Conservation (phyloP, 129 eudicot genomes). For the Tagetes patula region DNA sequence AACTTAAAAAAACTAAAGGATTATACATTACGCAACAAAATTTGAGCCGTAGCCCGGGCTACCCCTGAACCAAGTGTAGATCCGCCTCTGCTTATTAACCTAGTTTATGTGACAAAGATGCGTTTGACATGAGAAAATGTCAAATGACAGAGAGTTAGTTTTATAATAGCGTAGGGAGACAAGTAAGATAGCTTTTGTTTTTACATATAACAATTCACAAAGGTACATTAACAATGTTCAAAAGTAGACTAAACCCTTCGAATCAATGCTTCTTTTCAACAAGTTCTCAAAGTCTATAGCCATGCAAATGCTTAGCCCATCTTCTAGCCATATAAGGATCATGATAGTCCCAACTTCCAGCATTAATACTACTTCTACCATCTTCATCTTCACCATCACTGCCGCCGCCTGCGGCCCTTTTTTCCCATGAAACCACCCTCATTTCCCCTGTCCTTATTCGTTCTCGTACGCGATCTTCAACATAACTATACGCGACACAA, state of each 20-base stretch:
- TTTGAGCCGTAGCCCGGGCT: too few relatives aligned
- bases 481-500: slow-evolving; percentile 67
- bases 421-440: slow-evolving; percentile 43
- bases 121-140: too few relatives aligned
- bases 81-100: too few relatives aligned
- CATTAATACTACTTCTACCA: slow-evolving; percentile 59
- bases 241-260: neutral
- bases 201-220: slow-evolving; percentile 13
- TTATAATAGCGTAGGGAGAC: too few relatives aligned
- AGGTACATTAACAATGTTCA: slow-evolving; percentile 21
- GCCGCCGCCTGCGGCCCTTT: slow-evolving; percentile 27
- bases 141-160: too few relatives aligned
- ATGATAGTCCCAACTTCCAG: slow-evolving; percentile 73
- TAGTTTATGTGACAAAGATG: too few relatives aligned
- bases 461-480: slow-evolving; percentile 50
- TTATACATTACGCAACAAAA: too few relatives aligned
- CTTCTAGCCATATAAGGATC: slow-evolving; percentile 91
- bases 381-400: slow-evolving; percentile 32
- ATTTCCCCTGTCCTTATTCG: slow-evolving; percentile 58
- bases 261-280: neutral
- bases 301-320: slow-evolving; percentile 94
- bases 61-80: too few relatives aligned
- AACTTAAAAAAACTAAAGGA: too few relatives aligned
- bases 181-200: neutral
- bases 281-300: slow-evolving; percentile 48